Conservation (phyloP, 768 basidiomycete species). For the Tephrocybe sp. region DNA sequence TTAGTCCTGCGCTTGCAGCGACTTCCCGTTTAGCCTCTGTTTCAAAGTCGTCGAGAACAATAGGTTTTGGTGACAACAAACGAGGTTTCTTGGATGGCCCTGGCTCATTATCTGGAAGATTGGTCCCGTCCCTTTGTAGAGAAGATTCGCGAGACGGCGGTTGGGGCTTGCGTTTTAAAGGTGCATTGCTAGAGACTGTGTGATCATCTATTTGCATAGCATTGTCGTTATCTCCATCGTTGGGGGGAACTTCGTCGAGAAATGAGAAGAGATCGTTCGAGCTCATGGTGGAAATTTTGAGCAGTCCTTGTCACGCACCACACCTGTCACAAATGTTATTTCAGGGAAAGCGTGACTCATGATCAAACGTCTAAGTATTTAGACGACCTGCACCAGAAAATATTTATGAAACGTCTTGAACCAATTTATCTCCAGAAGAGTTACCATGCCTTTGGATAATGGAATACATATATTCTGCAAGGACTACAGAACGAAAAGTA, state of each 20-base stretch:
- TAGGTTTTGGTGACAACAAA: constrained; percentile 63
- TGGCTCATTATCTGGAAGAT: constrained; percentile 30
- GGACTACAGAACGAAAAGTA: no score
- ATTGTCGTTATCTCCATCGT: constrained; percentile 38
- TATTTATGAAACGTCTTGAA: no score
- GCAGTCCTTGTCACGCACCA: background rate
- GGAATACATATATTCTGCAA: no score
- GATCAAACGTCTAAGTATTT: no score
- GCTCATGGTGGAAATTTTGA: constrained; percentile 36
- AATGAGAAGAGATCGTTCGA: constrained; percentile 69
- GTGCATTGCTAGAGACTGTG: constrained; percentile 12
- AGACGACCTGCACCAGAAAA: no score
- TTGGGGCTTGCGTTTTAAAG: constrained; percentile 48
- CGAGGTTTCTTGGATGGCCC: constrained; percentile 60
- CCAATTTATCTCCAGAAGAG: no score
- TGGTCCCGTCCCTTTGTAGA: constrained; percentile 19
- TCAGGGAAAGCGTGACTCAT: background rate
- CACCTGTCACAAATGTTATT: background rate
- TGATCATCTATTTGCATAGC: constrained; percentile 26
- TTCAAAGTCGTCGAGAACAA: constrained; percentile 92
- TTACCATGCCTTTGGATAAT: no score
- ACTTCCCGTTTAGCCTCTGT: constrained; percentile 93
- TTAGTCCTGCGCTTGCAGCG: constrained; percentile 84
- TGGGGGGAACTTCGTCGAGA: constrained; percentile 46
- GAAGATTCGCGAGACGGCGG: constrained; percentile 20